Conservation (phyloP, 108 stramenopile genomes). For the Nitzschia inconspicua region DNA sequence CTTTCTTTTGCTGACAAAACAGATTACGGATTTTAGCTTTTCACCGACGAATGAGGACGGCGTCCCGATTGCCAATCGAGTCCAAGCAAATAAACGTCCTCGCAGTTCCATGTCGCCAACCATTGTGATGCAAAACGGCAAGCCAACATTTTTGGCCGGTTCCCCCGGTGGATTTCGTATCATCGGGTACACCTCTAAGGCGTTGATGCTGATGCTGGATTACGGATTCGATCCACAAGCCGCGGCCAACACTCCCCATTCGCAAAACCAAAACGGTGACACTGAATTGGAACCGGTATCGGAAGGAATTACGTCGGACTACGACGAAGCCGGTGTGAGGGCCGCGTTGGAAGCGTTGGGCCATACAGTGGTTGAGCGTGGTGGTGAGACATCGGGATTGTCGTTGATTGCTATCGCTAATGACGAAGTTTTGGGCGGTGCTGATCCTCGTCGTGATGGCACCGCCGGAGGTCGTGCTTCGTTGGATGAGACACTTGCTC, state of each 20-base stretch:
- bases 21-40: conserved; percentile 1
- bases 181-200: background rate
- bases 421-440: background rate
- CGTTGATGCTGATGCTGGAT: background rate
- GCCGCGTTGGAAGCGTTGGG: background rate
- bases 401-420: background rate
- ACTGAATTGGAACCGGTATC: background rate
- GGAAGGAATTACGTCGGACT: background rate
- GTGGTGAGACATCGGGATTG: background rate
- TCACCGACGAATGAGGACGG: background rate
- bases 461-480: no score
- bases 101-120: conserved; percentile 4
- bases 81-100: conserved; percentile 1
- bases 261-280: background rate
- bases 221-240: background rate
- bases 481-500: no score
- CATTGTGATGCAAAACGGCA: no score
- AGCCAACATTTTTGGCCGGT: background rate
- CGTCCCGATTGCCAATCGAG: background rate
- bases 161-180: background rate
- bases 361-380: background rate
- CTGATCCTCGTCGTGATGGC: background rate
- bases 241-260: background rate
- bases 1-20: no score
- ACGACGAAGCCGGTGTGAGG: background rate